Evolutionary conservation across 164 flowering plant genomes (phyloP).

Genomic region (Pachysandra terminalis): DNA sequence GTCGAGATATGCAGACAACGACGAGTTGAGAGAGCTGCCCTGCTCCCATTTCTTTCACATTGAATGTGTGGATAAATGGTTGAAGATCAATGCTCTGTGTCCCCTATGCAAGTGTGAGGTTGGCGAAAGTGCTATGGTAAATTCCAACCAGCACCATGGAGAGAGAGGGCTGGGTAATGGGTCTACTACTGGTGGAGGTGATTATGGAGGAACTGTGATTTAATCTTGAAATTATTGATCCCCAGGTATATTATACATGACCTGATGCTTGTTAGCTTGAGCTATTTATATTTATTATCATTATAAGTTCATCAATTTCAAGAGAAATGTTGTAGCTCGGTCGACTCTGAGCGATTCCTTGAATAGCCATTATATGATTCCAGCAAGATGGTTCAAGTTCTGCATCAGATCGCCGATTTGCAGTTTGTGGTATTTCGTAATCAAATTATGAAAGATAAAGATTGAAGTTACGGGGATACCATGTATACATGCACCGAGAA

Average conservation of each 20-base stretch:
- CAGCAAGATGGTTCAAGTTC: background rate
- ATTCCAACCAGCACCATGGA: slow-evolving; percentile 17
- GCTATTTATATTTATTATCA: background rate
- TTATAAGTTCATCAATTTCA: background rate
- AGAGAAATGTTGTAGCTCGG: background rate
- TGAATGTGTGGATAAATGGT: slow-evolving; percentile 73
- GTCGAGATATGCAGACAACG: slow-evolving; percentile 56
- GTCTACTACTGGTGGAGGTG: slow-evolving; percentile 10
- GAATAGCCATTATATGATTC: background rate
- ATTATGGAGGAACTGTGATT: slow-evolving; percentile 12
- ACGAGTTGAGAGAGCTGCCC: slow-evolving; percentile 63
- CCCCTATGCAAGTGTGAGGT: slow-evolving; percentile 71
- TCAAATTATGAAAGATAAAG: background rate
- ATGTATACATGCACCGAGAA: background rate
- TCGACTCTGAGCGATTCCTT: background rate
- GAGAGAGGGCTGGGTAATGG: slow-evolving; percentile 13
- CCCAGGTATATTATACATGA: background rate
- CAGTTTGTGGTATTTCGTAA: background rate
- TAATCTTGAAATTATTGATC: background rate
- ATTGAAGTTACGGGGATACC: background rate
- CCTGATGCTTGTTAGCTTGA: background rate
- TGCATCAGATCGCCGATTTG: background rate
- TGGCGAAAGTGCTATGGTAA: slow-evolving; percentile 27
- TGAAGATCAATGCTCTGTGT: slow-evolving; percentile 61
- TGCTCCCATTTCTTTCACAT: slow-evolving; percentile 68